A percentile compares a stretch with the other conserved stretches of the same genome.
phyloP scores from a whole-genome alignment of 768 basidiomycete species.

The Infundibulicybe gibba region DNA sequence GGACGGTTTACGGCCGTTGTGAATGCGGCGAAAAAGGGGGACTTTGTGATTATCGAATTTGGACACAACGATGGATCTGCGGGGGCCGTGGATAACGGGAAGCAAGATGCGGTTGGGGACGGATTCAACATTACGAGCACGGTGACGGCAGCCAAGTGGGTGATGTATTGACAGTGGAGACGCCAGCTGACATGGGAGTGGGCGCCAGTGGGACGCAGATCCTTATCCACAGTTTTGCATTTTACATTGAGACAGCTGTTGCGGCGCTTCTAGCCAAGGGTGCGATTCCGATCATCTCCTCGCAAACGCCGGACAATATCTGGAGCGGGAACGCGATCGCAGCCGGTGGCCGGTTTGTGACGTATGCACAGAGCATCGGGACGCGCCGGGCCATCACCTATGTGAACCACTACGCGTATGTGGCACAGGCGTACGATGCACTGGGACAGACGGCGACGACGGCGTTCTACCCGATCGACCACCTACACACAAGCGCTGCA shows the following conservation, averaged over 20 bases:
- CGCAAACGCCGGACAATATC: conserved; percentile 31
- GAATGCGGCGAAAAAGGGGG: conserved; percentile 32
- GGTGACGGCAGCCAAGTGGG: conserved; percentile 31
- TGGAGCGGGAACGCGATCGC: conserved; percentile 19
- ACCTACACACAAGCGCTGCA: conserved; percentile 27
- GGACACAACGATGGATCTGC: conserved; percentile 46
- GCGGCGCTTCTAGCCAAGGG: conserved; percentile 28
- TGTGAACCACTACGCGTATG: conserved; percentile 28
- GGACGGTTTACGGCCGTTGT: conserved; percentile 40
- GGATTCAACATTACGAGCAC: conserved; percentile 30
- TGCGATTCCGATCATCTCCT: conserved; percentile 26
- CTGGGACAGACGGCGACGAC: conserved; percentile 20
- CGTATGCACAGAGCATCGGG: conserved; percentile 21
- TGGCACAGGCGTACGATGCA: conserved; percentile 23
- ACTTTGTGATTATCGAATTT: conserved; percentile 43
- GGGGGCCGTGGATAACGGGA: conserved; percentile 35
- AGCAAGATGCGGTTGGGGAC: conserved; percentile 37
- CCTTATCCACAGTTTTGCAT: conserved; percentile 26
- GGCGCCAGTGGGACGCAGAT: conserved; percentile 21
- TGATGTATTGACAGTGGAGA: background rate
- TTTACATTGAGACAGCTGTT: conserved; percentile 27
- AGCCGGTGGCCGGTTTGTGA: conserved; percentile 24
- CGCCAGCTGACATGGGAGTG: too few species aligned
- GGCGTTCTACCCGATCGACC: conserved; percentile 30
- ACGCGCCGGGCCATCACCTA: conserved; percentile 18